Conservation (phyloP, 305 asterid species). For the Fraxinus latifolia region DNA sequence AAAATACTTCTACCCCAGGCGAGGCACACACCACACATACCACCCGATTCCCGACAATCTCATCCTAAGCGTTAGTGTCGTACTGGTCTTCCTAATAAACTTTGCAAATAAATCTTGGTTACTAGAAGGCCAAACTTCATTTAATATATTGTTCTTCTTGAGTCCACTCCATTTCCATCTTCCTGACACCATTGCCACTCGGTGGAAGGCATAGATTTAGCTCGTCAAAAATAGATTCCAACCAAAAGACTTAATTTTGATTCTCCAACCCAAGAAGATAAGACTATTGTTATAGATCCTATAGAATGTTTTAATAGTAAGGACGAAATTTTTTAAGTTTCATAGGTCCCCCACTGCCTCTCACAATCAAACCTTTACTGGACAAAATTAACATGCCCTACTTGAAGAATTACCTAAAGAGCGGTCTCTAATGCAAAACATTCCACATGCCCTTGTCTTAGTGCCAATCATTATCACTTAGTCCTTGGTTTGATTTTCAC, state of each 20-base stretch:
- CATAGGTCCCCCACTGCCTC: not conserved
- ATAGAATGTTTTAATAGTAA: not conserved
- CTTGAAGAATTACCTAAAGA: not conserved
- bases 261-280: not conserved
- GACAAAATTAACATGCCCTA: not conserved
- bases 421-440: not conserved
- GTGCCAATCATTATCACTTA: not conserved
- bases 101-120: not conserved
- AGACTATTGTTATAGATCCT: not conserved
- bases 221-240: not conserved
- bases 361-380: not conserved
- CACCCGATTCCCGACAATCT: not conserved
- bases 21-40: not conserved
- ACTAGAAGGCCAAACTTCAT: not conserved
- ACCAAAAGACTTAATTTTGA: not conserved
- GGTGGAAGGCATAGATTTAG: not conserved
- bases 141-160: not conserved
- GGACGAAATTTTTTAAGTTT: not conserved
- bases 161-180: not conserved
- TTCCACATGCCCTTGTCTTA: not conserved
- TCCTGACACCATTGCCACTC: not conserved
- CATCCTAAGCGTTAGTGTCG: not conserved
- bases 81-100: not conserved
- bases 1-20: not conserved
- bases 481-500: not conserved